These are phyloP conservation scores for Corymbia citriodora DNA, from an alignment of 441 rosid species.

Conservation along the genomic window DNA sequence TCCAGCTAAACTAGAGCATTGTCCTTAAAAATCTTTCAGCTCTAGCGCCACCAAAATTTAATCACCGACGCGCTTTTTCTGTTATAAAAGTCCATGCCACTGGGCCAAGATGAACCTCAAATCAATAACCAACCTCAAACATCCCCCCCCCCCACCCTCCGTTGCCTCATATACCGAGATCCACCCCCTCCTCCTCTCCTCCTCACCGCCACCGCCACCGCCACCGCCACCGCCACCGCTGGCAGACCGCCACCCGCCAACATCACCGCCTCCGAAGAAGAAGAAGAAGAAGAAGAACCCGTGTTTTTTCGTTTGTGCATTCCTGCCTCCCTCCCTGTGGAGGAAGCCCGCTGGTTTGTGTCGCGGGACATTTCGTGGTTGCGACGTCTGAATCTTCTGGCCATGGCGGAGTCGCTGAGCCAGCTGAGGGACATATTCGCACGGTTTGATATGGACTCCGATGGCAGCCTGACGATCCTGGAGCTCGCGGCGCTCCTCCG, in stretches of 20 bases:
- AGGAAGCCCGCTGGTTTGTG: background rate
- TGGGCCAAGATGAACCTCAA: background rate
- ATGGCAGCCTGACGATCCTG: slow-evolving; percentile 62
- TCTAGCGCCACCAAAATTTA: background rate
- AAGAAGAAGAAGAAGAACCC: background rate
- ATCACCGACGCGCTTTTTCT: background rate
- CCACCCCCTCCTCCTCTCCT: background rate
- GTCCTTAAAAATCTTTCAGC: background rate
- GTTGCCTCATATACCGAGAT: background rate
- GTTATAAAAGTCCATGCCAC: background rate
- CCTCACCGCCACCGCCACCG: background rate
- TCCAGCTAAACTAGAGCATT: background rate
- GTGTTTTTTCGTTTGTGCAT: background rate
- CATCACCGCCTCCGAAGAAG: background rate
- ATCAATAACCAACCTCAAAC: background rate
- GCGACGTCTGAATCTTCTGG: background rate
- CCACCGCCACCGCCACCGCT: background rate
- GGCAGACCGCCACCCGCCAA: background rate
- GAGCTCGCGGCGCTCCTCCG: slow-evolving; percentile 70
- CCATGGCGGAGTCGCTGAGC: slow-evolving; percentile 32
- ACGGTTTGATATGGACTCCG: slow-evolving; percentile 65
- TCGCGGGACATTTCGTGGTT: background rate
- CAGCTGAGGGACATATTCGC: slow-evolving; percentile 56
- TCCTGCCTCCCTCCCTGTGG: background rate
- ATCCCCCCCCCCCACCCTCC: background rate